Evolutionary conservation across 495 filamentous ascomycete genomes (phyloP), one percentile per base, ranked within the genome.

Genomic region (Paragyromitra xinjiangensis): DNA sequence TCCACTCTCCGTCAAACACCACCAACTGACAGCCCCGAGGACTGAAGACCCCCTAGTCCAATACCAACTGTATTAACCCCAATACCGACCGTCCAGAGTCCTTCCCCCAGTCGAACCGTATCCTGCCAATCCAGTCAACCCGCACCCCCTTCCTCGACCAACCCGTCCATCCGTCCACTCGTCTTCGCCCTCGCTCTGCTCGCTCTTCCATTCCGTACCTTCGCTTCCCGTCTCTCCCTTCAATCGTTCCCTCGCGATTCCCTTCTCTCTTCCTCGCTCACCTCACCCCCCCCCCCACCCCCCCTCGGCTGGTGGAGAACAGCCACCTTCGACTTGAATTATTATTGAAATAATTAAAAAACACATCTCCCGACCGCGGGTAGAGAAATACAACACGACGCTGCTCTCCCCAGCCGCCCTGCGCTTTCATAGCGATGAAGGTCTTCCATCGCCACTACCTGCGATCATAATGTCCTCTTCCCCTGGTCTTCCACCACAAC

Each of bases 381-480:
- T 16, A 71, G 69, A 65, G 56, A 65, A 66, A 55, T 73, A 77
- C 69, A 77, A 77, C 53, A 77, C 51, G 40, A 77, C 74, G 74
- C 74, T 77, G 74, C 69, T 77, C 69, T 59, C 69, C 74, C 59
- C 69, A 73, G 74, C 74, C 74, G 75, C 77, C 75, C 50, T 59
- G 75, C 77, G 77, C 77, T 79, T 78, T 79, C 68, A 79, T 78
- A 79, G 77, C 77, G 77, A 79, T 79, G 77, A 79, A 79, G 77
- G 77, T 79, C 78, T 80, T 73, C 78, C 76, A 80, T 79, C 78
- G 70, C 78, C 69, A 58, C 63, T 77, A 64, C 77, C 78, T 74
- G 78, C 77, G 78, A 80, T 80, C 75, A 79, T 80, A 79, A 81
- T 81, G 80, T 81, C 80, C 66, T 81, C 80, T 75, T 62, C 69